Evolutionary conservation across 306 rosid genomes (phyloP).

Genomic region (Pyrus bretschneideri): DNA sequence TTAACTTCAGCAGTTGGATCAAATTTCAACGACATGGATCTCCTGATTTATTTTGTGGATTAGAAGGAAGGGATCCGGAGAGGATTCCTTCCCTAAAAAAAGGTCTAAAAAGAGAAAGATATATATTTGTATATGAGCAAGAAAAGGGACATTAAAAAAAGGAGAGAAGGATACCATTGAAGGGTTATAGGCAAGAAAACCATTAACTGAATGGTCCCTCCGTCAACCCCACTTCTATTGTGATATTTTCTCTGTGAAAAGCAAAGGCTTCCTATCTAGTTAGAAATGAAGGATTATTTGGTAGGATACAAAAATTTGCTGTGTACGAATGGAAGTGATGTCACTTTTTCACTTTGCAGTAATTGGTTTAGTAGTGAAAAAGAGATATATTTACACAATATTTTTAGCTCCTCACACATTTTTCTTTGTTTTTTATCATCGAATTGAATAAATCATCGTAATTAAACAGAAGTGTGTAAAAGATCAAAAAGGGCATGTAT

Average conservation of each 20-base stretch:
- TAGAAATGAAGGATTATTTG: neutral
- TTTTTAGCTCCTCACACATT: too few relatives aligned
- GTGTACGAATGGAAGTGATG: slow-evolving; percentile 46
- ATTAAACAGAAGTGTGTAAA: too few relatives aligned
- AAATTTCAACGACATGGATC: too few relatives aligned
- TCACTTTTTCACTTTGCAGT: slow-evolving; percentile 19
- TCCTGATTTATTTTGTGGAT: too few relatives aligned
- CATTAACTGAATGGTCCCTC: slow-evolving; percentile 17
- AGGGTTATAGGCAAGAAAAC: slow-evolving; percentile 5
- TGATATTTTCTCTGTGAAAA: slow-evolving; percentile 11
- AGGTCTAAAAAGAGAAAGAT: neutral
- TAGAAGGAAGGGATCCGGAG: too few relatives aligned
- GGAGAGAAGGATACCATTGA: slow-evolving; percentile 23
- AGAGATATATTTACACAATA: too few relatives aligned
- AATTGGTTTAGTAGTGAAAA: too few relatives aligned
- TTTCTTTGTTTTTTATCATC: too few relatives aligned
- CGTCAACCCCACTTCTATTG: slow-evolving; percentile 22
- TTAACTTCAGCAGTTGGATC: too few relatives aligned
- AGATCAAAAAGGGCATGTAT: too few relatives aligned
- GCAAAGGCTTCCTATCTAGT: slow-evolving; percentile 16
- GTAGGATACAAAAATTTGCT: slow-evolving; percentile 4
- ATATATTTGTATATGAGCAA: slow-evolving; percentile 16
- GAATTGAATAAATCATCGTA: too few relatives aligned
- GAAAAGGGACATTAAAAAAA: slow-evolving; percentile 27
- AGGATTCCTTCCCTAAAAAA: too few relatives aligned